Conservation (phyloP, 768 basidiomycete genomes). For the Rhodotorula graminis region DNA sequence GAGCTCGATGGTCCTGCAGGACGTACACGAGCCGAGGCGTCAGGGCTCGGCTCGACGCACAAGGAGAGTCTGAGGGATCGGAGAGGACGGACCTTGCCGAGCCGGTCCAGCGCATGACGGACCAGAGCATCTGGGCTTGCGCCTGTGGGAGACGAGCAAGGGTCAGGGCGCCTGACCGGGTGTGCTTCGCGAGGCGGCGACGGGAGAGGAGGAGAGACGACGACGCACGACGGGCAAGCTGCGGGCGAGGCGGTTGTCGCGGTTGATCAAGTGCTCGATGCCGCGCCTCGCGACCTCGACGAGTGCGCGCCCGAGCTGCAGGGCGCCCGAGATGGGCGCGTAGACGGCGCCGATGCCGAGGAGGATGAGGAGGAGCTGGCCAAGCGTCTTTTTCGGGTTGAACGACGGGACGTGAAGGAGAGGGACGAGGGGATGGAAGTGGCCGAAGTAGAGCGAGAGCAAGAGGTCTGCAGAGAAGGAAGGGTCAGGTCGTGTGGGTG, state of each 20-base stretch:
- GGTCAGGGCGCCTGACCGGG: background rate
- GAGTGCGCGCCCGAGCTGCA: background rate
- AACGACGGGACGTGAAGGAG: slow-evolving; percentile 5
- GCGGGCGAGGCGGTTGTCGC: background rate
- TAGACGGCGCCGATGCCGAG: slow-evolving; percentile 14
- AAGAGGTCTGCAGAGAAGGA: background rate
- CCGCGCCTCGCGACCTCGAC: slow-evolving; percentile 10
- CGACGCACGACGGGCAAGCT: background rate
- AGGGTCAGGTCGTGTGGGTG: background rate
- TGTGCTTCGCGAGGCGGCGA: background rate
- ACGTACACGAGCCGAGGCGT: background rate
- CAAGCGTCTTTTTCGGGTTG: slow-evolving; percentile 1
- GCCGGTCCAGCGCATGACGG: background rate
- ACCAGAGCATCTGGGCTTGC: background rate
- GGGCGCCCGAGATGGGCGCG: background rate
- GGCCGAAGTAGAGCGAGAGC: background rate
- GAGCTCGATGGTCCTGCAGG: background rate
- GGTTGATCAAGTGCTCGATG: slow-evolving; percentile 2
- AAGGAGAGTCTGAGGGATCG: no score
- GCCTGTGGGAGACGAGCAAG: background rate
- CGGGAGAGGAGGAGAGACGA: background rate
- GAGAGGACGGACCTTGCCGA: background rate
- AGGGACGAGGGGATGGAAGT: background rate
- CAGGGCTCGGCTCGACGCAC: no score
- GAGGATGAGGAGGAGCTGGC: slow-evolving; percentile 9